Evolutionary conservation across 2,329 filamentous ascomycete species (phyloP).

Genomic region (Ustilaginoidea virens): DNA sequence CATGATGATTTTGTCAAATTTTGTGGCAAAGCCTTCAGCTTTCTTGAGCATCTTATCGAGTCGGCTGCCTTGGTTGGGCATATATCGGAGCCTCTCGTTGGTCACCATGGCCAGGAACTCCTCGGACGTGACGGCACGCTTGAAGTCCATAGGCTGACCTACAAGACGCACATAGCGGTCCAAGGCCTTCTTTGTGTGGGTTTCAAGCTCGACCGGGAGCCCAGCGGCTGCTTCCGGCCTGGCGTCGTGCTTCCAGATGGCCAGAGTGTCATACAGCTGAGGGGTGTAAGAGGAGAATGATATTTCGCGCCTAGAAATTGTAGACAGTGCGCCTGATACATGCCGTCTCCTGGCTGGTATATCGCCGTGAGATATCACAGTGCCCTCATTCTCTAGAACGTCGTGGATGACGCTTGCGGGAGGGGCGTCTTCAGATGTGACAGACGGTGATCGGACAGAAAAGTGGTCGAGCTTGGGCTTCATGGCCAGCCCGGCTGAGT

Average conservation of each 20-base stretch:
- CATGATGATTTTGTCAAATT: slow-evolving; percentile 4
- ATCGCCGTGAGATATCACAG: not conserved
- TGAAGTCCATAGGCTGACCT: not conserved
- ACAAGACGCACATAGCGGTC: slow-evolving; percentile 1
- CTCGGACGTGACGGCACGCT: slow-evolving; percentile 1
- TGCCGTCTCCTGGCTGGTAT: not conserved
- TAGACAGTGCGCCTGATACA: not conserved
- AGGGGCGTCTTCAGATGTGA: not conserved
- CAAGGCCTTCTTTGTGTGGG: slow-evolving; percentile 1
- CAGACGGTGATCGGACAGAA: not conserved
- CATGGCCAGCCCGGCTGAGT: not conserved
- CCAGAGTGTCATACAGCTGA: not conserved
- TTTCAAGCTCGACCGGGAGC: not conserved
- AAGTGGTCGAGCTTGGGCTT: not conserved
- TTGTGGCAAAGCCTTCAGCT: slow-evolving; percentile 4
- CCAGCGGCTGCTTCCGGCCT: not conserved
- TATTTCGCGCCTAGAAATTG: slow-evolving; percentile 1
- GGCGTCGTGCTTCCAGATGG: slow-evolving; percentile 1
- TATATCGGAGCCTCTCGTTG: slow-evolving; percentile 2
- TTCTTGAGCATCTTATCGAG: slow-evolving; percentile 5
- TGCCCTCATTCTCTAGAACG: not conserved
- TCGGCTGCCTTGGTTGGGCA: slow-evolving; percentile 3
- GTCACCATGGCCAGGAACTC: slow-evolving; percentile 2
- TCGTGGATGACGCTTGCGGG: not conserved
- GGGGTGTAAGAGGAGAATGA: not conserved